These are phyloP conservation scores for Solanum lycopersicoides DNA, from an alignment of 257 asterid species.

Conservation along the genomic window DNA sequence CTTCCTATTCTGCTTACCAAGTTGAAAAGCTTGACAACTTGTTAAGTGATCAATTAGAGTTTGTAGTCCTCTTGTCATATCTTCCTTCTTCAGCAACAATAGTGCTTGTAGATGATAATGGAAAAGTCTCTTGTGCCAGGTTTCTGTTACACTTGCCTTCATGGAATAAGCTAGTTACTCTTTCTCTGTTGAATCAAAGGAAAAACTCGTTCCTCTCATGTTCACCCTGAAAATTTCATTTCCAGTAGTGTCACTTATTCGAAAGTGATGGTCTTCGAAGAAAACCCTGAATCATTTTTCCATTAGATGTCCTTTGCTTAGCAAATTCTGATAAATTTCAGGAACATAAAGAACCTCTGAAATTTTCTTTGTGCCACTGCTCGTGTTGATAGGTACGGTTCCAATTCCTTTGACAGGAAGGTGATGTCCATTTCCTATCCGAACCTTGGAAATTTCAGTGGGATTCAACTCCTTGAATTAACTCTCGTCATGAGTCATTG, in stretches of 20 bases:
- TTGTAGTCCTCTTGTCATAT: neutral
- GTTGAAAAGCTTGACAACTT: neutral
- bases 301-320: neutral
- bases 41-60: neutral
- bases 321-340: neutral
- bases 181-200: neutral
- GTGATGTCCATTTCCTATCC: neutral
- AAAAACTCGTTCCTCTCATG: neutral
- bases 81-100: neutral
- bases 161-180: neutral
- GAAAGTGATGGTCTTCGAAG: neutral
- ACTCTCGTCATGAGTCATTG: neutral
- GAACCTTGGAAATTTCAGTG: neutral
- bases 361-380: neutral
- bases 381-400: neutral
- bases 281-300: neutral
- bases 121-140: neutral
- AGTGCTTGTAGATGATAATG: neutral
- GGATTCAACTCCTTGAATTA: neutral
- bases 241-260: neutral
- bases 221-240: neutral
- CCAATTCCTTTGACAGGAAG: neutral
- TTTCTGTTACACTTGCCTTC: neutral
- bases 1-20: neutral
- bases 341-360: neutral